phyloP scores from a whole-genome alignment of 1,284 basidiomycete genomes.

The Ceratobasidium sp. region DNA sequence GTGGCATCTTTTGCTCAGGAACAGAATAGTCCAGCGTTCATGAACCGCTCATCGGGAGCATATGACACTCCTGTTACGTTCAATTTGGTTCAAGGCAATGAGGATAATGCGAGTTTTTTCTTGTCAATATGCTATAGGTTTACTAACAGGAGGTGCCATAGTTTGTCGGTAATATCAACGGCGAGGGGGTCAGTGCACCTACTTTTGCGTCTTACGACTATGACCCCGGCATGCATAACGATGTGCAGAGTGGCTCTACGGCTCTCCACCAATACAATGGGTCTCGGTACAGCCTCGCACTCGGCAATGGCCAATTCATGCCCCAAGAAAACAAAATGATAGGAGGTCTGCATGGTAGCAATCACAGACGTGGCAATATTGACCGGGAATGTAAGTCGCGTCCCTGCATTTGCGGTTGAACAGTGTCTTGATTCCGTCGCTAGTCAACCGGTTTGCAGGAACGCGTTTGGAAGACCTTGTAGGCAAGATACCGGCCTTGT shows the following conservation, averaged over 20 bases:
- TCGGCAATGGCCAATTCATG: constrained; percentile 56
- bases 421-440: neutral
- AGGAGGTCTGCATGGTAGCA: constrained; percentile 89
- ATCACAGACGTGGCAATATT: constrained; percentile 93
- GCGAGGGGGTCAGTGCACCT: constrained; percentile 63
- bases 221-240: constrained; percentile 58
- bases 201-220: constrained; percentile 66
- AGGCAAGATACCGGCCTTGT: constrained; percentile 92
- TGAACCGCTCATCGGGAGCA: constrained; percentile 35
- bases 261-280: constrained; percentile 84
- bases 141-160: neutral
- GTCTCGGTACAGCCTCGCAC: constrained; percentile 77
- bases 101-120: constrained; percentile 24
- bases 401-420: constrained; percentile 26
- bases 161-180: constrained; percentile 23
- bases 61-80: constrained; percentile 30
- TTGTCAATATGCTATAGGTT: neutral
- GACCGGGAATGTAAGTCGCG: constrained; percentile 81
- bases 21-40: constrained; percentile 15
- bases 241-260: constrained; percentile 73
- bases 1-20: constrained; percentile 16
- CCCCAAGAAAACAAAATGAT: constrained; percentile 72
- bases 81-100: constrained; percentile 28
- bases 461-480: constrained; percentile 95
- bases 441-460: constrained; percentile 94